Evolutionary conservation across 371 early-diverging fungal genomes (phyloP), one percentile per base, ranked within the genome.

Genomic region (Mortierella sp.): DNA sequence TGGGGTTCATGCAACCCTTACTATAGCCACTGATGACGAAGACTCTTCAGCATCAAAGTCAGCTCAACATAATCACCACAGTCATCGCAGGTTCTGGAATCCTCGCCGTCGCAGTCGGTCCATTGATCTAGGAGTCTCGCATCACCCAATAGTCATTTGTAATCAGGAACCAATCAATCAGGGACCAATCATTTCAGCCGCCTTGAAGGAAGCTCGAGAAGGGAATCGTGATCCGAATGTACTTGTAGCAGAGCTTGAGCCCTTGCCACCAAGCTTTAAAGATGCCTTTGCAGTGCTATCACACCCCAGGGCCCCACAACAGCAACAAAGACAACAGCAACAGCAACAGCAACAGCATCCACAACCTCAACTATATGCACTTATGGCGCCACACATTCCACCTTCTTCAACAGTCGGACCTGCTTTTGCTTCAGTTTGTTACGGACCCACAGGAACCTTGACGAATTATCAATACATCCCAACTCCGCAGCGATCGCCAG

Each of bases 11-110:
- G 52, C 60, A 28, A 15, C 74, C 11, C 59, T 64, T 2, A 33
- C 72, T 16, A 63, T 65, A 5, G 65, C 52, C 0, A 80, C 81
- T 9, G 81, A 80, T 36, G 81, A 80, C 40, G 81, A 80, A 19
- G 81, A 74, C 22, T 71, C 74, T 11, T 58, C 70, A 19, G 65
- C 67, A 41, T 33, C 76, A 57, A 40, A 53, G 52, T n/a, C 55
- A 50, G 63, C 50, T 24, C 66, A 32, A 40, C 67, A n/a, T 15
- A 71, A 41, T 13, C 68, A 48, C 10, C 64, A 61, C 36, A 45
- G 58, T 6, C 52, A 50, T 6, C 53, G 62, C 52, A 58, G 43
- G 24, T 58, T 64, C 41, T 64, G 65, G 22, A 70, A 73, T 13
- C 66, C 57, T 19, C 70, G 73, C 2, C 72, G 43, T 32, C 69